Percentiles rank a stretch among this genome's conserved stretches.
These are phyloP conservation scores for Metschnikowia colocasiae DNA, from an alignment of 805 yeast genomes.

Conservation along the genomic window DNA sequence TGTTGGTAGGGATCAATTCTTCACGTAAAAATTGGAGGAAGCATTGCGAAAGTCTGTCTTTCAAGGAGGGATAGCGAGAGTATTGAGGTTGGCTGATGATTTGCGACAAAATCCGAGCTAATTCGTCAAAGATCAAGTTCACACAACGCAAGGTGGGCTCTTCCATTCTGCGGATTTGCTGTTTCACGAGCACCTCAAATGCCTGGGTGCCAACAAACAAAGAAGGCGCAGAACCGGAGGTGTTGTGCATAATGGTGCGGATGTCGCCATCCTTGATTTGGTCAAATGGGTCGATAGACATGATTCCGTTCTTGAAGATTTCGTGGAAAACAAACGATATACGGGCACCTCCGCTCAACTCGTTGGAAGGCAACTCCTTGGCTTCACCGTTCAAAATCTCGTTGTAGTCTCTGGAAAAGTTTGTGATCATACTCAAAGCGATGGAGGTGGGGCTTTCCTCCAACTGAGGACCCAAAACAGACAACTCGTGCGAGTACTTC, in stretches of 20 bases:
- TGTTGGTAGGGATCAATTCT: constrained; percentile 78
- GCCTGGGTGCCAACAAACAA: constrained; percentile 96
- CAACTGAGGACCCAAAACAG: constrained; percentile 78
- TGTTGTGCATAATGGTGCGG: constrained; percentile 93
- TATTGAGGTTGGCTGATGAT: constrained; percentile 78
- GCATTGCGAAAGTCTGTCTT: constrained; percentile 77
- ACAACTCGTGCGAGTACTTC: constrained; percentile 77
- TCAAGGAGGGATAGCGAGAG: constrained; percentile 84
- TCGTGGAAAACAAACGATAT: constrained; percentile 96
- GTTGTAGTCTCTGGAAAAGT: constrained; percentile 84
- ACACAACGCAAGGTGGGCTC: constrained; percentile 90
- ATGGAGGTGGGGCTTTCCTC: constrained; percentile 86
- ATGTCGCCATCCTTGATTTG: constrained; percentile 94
- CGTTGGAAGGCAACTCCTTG: constrained; percentile 81
- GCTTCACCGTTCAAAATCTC: constrained; percentile 92
- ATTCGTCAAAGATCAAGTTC: constrained; percentile 86
- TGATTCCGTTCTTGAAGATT: constrained; percentile 87
- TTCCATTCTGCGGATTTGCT: constrained; percentile 76
- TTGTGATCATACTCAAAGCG: constrained; percentile 87
- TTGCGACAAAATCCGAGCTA: constrained; percentile 84
- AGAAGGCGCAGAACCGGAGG: constrained; percentile 94
- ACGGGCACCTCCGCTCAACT: constrained; percentile 97
- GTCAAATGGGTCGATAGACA: constrained; percentile 92
- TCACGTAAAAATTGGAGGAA: constrained; percentile 78
- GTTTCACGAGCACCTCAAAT: constrained; percentile 87